Percentiles rank a stretch among this genome's conserved stretches.
phyloP scores from a whole-genome alignment of 169 alveolate genomes.

The Cryptosporidium canis region DNA sequence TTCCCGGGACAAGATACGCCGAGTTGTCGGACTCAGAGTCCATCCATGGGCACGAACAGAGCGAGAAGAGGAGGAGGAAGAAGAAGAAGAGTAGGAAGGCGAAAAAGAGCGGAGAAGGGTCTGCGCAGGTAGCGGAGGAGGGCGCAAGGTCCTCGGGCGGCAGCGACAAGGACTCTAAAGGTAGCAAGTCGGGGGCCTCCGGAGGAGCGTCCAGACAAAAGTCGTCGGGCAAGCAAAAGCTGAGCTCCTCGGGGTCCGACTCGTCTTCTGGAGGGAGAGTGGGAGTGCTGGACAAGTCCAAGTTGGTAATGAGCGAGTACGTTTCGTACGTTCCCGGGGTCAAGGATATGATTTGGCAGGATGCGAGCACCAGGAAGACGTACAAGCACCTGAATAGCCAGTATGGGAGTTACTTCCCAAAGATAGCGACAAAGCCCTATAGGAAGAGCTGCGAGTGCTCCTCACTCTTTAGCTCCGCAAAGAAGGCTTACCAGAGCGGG shows the following conservation, averaged over 20 bases:
- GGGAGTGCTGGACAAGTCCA: not conserved
- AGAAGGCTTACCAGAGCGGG: not conserved
- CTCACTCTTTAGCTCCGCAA: conserved; percentile 40
- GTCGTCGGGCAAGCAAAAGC: not conserved
- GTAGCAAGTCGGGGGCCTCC: not conserved
- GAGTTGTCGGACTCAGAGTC: conserved; percentile 3
- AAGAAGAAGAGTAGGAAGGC: not conserved
- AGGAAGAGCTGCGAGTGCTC: conserved; percentile 65
- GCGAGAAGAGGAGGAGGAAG: not conserved
- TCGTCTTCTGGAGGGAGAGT: not conserved
- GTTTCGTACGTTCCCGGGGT: conserved; percentile 7
- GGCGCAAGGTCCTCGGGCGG: no score
- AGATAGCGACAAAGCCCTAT: conserved; percentile 26
- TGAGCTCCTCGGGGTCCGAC: not conserved
- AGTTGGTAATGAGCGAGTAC: not conserved
- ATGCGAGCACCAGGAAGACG: conserved; percentile 17
- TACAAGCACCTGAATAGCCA: conserved; percentile 33
- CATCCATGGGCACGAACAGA: not conserved
- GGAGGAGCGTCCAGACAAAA: not conserved
- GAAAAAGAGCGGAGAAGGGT: not conserved
- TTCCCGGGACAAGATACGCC: conserved; percentile 58
- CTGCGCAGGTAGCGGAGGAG: no score
- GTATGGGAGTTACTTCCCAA: conserved; percentile 45
- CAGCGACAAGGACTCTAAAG: not conserved
- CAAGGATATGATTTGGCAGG: conserved; percentile 44